Percentiles rank a stretch among this genome's conserved stretches.
These are phyloP conservation scores for Ceratobasidium sp. DNA, from an alignment of 1,284 basidiomycete genomes.

Conservation along the genomic window DNA sequence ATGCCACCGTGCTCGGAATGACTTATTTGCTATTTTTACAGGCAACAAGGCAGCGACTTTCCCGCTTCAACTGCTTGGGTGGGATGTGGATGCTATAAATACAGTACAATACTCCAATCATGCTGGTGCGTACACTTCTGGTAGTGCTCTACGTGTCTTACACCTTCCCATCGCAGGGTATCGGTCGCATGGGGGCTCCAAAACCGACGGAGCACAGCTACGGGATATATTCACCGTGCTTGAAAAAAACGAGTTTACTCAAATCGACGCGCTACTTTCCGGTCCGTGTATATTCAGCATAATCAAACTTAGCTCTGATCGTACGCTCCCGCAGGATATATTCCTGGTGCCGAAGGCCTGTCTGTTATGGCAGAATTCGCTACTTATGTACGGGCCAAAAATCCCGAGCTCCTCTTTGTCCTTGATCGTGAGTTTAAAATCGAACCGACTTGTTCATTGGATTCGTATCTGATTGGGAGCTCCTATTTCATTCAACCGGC, in stretches of 20 bases:
- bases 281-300: conserved; percentile 59
- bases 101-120: conserved; percentile 95
- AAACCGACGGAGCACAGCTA: conserved; percentile 78
- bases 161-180: conserved; percentile 69
- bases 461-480: not conserved
- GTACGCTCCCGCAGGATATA: conserved; percentile 72
- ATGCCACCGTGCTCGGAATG: conserved; percentile 15
- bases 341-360: conserved; percentile 87
- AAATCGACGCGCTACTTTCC: conserved; percentile 59
- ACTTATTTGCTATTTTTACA: conserved; percentile 14
- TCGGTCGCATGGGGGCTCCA: conserved; percentile 79
- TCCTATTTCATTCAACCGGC: conserved; percentile 29
- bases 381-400: conserved; percentile 67
- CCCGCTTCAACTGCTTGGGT: conserved; percentile 94
- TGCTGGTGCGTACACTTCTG: conserved; percentile 70
- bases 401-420: conserved; percentile 81
- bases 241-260: conserved; percentile 77
- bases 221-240: conserved; percentile 75
- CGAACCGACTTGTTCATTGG: not conserved
- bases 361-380: conserved; percentile 75
- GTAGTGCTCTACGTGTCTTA: conserved; percentile 1
- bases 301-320: not conserved
- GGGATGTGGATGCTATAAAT: conserved; percentile 96
- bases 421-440: conserved; percentile 81
- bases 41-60: conserved; percentile 89